phyloP scores from a whole-genome alignment of 2,329 filamentous ascomycete genomes.

The Penicillium brasilianum region DNA sequence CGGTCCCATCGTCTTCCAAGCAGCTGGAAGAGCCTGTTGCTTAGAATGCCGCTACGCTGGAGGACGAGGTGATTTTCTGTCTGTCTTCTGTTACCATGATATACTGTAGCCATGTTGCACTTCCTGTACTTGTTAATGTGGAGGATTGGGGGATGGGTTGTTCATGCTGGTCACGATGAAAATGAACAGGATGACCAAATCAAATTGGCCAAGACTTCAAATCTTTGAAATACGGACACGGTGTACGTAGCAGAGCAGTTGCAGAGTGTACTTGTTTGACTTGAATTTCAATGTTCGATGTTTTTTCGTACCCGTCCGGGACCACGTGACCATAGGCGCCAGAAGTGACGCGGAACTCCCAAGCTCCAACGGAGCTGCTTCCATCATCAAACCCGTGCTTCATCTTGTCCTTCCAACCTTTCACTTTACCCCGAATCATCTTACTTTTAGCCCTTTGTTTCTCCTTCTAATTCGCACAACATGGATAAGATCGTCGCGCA shows the following conservation, averaged over 20 bases:
- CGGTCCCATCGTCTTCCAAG: conserved; percentile 19
- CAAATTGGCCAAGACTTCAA: neutral
- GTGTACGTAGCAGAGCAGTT: neutral
- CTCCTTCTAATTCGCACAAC: conserved; percentile 27
- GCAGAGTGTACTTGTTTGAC: neutral
- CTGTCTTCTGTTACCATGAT: conserved; percentile 12
- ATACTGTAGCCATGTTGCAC: conserved; percentile 18
- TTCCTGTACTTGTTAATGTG: conserved; percentile 15
- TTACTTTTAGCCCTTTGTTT: conserved; percentile 7
- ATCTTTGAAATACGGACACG: conserved; percentile 19
- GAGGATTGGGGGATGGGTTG: neutral
- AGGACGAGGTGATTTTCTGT: neutral
- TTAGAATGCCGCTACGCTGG: neutral
- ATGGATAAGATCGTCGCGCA: conserved; percentile 95
- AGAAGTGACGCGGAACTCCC: conserved; percentile 42
- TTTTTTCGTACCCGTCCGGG: neutral
- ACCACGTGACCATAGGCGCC: conserved; percentile 41
- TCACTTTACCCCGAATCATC: conserved; percentile 8
- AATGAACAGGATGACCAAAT: neutral
- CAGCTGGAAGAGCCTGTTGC: conserved; percentile 23
- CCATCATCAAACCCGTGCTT: conserved; percentile 25
- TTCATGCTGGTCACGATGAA: neutral
- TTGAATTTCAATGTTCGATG: neutral
- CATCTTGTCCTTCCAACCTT: conserved; percentile 22
- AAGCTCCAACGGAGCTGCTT: conserved; percentile 36